These are phyloP conservation scores for Tolypocladium album DNA, from an alignment of 2,329 filamentous ascomycete species.

Conservation along the genomic window DNA sequence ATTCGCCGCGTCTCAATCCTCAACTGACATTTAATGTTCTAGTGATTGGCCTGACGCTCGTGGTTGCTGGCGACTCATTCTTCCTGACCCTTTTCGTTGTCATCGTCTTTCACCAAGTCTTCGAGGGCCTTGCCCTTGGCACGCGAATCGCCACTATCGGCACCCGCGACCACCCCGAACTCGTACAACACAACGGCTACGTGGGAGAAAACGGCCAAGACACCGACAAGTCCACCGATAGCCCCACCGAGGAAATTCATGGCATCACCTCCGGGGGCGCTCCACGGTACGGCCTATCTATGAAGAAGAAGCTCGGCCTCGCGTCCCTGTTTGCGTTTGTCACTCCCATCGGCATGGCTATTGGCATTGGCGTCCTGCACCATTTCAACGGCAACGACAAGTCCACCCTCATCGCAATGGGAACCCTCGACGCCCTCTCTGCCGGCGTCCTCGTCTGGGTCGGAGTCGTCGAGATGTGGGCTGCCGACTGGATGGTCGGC, in stretches of 20 bases:
- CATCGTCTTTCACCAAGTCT: conserved; percentile 70
- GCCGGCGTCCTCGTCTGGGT: conserved; percentile 75
- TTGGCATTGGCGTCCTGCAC: conserved; percentile 61
- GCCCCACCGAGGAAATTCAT: conserved; percentile 11
- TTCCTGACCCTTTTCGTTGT: conserved; percentile 52
- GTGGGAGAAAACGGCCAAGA: conserved; percentile 5
- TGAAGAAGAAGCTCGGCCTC: conserved; percentile 48
- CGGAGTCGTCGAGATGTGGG: conserved; percentile 71
- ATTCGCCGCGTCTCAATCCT: neutral
- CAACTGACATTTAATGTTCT: neutral
- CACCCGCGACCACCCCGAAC: conserved; percentile 8
- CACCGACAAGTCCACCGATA: conserved; percentile 13
- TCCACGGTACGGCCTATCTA: conserved; percentile 16
- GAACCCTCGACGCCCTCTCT: conserved; percentile 61
- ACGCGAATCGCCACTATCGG: conserved; percentile 55
- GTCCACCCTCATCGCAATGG: conserved; percentile 58
- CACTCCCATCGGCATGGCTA: conserved; percentile 71
- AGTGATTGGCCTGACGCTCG: conserved; percentile 55
- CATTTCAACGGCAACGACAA: conserved; percentile 64
- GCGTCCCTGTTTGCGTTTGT: conserved; percentile 55
- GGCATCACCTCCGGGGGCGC: conserved; percentile 5
- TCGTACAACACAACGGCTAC: conserved; percentile 9
- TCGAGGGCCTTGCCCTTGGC: conserved; percentile 66
- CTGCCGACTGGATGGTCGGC: conserved; percentile 57
- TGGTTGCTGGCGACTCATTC: conserved; percentile 45